Base-by-base conservation (phyloP, 2,329 filamentous ascomycete genomes). In the Fusarium stilboides region DNA sequence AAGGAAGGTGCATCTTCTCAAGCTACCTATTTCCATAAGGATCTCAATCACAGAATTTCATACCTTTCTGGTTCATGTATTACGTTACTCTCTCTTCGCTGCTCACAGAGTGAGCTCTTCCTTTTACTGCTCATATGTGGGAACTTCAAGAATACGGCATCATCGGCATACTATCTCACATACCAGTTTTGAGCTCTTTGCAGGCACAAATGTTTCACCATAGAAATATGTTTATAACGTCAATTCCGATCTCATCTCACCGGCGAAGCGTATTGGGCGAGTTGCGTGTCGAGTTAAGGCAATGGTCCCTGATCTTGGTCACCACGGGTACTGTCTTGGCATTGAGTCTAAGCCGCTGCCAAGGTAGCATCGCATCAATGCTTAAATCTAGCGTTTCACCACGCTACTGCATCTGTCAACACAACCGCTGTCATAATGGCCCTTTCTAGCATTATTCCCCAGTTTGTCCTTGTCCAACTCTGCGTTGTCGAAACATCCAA, bases 351-450 rank as follows among this genome's bases (percentile, higher is more conserved):
- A 70, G 65, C 58, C 57, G 66, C 57, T 66, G 70, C 65, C 62
- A 73, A 72, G 70, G 72, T 74, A 56, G 67, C 69, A 74, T 74
- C 58, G 63, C 72, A 73, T 68, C 56, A 63, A 71, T 51, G 66
- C 64, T 72, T 73, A 65, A 66, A 66, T 74, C 69, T 69, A 60
- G 66, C 57, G 56, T 74, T 61, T 65, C 62, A 57, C 53, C 34
- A 55, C 57, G 50, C 63, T 65, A 63, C 53, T 65, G 54, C 42
- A 68, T 42, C 57, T 67, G 50, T 45, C 61, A 55, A 53, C 34
- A 14, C 40, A 59, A 44, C 44, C 44, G 42, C 53, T 62, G 62
- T 39, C 44, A 46, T 31, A 39, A 19, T 24, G 42, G 20, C 46
- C 36, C 44, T 36, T 22, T 34, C 24, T n/a, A 39, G 22, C 34